Evolutionary conservation across 1,284 basidiomycete species (phyloP).

Genomic region (Leucoagaricus sp.): DNA sequence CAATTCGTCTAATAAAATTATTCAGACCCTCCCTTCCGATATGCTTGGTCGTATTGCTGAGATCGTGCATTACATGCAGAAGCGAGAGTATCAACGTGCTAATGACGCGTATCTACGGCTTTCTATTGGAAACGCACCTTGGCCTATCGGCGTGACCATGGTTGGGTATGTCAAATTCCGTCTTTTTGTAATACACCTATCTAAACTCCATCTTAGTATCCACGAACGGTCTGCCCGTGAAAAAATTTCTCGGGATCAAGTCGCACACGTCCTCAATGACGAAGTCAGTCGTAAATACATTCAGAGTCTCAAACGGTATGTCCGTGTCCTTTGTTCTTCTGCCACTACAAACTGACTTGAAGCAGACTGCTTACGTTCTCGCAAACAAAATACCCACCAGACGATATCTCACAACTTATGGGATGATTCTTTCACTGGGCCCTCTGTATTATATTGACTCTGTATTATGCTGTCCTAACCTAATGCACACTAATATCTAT

Average conservation of each 20-base stretch:
- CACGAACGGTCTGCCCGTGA: conserved; percentile 97
- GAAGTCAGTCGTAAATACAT: conserved; percentile 99
- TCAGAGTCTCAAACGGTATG: conserved; percentile 91
- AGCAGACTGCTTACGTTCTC: conserved; percentile 87
- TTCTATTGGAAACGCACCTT: conserved; percentile 97
- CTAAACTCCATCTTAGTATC: conserved; percentile 60
- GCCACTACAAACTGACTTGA: conserved; percentile 11
- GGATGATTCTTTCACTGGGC: too few relatives aligned
- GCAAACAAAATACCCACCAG: conserved; percentile 92
- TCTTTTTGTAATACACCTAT: conserved; percentile 3
- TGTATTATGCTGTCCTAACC: conserved; percentile 3
- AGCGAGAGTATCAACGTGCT: conserved; percentile 89
- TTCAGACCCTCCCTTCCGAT: conserved; percentile 79
- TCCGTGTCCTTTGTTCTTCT: not conserved
- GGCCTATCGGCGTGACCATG: conserved; percentile 99
- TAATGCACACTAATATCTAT: not conserved
- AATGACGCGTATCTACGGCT: conserved; percentile 97
- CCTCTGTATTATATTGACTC: not conserved
- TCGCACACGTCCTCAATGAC: conserved; percentile 98
- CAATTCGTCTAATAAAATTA: not conserved
- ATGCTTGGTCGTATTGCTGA: conserved; percentile 90
- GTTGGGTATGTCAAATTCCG: conserved; percentile 72
- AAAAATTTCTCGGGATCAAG: conserved; percentile 95
- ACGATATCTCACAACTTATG: conserved; percentile 90
- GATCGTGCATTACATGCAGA: conserved; percentile 96